These are phyloP conservation scores for Pseudogymnoascus sp. DNA, from an alignment of 2,329 filamentous ascomycete species.

Conservation along the genomic window DNA sequence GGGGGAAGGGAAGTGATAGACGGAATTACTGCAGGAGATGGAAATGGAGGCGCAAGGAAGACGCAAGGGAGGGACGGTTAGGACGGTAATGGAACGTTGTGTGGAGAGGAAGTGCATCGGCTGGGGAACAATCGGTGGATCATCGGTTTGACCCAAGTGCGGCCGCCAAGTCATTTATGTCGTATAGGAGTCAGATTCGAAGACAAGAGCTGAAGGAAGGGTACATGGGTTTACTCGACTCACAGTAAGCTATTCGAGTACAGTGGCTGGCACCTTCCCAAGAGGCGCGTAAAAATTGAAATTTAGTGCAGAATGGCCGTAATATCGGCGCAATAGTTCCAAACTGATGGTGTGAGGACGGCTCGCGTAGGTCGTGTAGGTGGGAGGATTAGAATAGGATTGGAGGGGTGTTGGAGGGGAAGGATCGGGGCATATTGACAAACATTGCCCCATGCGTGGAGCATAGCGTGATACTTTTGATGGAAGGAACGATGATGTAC, in stretches of 20 bases:
- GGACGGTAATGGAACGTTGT: not conserved
- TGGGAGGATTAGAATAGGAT: not conserved
- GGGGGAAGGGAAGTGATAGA: not conserved
- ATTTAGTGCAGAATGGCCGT: not conserved
- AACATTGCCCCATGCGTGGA: not conserved
- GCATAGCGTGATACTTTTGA: not conserved
- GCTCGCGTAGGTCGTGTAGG: not conserved
- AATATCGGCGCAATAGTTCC: not conserved
- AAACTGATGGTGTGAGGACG: not conserved
- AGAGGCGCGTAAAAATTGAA: not conserved
- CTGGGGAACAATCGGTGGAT: not conserved
- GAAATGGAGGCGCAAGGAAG: not conserved
- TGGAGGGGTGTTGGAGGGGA: not conserved
- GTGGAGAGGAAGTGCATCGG: not conserved
- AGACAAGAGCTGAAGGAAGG: not conserved
- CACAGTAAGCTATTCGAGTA: not conserved
- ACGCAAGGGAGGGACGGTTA: not conserved
- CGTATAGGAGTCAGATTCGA: not conserved
- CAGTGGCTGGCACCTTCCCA: not conserved
- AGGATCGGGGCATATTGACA: not conserved
- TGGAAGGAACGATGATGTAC: not conserved
- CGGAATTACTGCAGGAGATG: not conserved
- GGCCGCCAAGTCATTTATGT: not conserved
- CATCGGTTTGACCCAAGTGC: not conserved
- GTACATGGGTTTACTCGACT: not conserved